These are phyloP conservation scores for Psidium guajava DNA, from an alignment of 345 rosid genomes.

Conservation along the genomic window DNA sequence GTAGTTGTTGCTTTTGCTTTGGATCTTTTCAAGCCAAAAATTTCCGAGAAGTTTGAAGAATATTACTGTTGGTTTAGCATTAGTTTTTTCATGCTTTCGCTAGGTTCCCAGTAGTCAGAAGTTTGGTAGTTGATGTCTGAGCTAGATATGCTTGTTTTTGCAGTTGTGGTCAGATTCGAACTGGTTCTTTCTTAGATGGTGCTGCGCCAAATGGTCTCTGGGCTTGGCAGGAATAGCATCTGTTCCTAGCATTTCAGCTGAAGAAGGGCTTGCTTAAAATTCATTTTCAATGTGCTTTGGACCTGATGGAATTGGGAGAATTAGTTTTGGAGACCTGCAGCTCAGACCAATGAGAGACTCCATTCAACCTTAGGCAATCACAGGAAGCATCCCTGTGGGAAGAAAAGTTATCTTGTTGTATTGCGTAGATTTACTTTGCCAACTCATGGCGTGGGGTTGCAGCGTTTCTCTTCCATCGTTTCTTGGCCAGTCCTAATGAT, in stretches of 20 bases:
- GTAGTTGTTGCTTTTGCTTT: neutral
- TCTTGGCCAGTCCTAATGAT: neutral
- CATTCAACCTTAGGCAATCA: conserved; percentile 46
- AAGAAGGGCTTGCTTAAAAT: conserved; percentile 46
- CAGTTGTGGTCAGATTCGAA: conserved; percentile 84
- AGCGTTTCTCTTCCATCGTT: neutral
- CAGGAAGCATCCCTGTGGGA: conserved; percentile 33
- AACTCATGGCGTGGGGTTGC: neutral
- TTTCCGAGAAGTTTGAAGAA: neutral
- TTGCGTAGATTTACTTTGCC: neutral
- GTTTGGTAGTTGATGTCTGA: neutral
- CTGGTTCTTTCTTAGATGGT: conserved; percentile 70
- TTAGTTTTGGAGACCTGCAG: conserved; percentile 91
- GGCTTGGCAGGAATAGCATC: conserved; percentile 68
- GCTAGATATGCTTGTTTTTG: conserved; percentile 5
- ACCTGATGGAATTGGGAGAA: conserved; percentile 62
- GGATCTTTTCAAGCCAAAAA: neutral
- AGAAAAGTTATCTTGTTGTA: neutral
- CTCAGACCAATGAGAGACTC: conserved; percentile 68
- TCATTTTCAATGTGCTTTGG: conserved; percentile 97
- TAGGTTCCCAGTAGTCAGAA: neutral
- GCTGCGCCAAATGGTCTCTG: conserved; percentile 97
- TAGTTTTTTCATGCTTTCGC: neutral
- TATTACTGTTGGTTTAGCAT: neutral
- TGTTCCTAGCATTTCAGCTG: conserved; percentile 88